phyloP scores from a whole-genome alignment of 768 basidiomycete species.

The Fomitopsis serialis region DNA sequence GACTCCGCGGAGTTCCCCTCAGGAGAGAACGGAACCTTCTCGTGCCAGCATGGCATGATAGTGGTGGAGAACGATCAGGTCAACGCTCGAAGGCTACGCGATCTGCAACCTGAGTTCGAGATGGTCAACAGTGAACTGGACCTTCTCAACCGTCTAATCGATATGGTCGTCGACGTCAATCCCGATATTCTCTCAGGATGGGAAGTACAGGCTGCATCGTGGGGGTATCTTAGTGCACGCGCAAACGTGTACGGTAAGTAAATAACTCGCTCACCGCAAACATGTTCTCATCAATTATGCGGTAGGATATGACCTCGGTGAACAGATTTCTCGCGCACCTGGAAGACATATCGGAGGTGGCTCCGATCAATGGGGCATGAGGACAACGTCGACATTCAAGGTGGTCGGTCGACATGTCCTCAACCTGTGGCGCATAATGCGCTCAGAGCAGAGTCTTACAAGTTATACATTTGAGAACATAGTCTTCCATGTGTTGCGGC shows the following conservation, averaged over 20 bases:
- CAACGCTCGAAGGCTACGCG: conserved; percentile 36
- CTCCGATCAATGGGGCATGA: conserved; percentile 65
- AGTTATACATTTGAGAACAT: conserved; percentile 90
- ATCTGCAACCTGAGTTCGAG: conserved; percentile 43
- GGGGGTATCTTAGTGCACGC: conserved; percentile 85
- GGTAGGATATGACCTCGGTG: conserved; percentile 65
- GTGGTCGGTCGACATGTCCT: conserved; percentile 87
- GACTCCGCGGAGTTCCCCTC: conserved; percentile 31
- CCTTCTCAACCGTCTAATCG: conserved; percentile 70
- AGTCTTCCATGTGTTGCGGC: conserved; percentile 71
- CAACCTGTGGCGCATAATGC: conserved; percentile 91
- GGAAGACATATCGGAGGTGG: conserved; percentile 29
- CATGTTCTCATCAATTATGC: background rate
- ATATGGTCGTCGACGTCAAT: conserved; percentile 71
- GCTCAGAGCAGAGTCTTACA: conserved; percentile 70
- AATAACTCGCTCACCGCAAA: background rate
- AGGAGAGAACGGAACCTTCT: conserved; percentile 31
- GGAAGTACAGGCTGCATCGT: conserved; percentile 84
- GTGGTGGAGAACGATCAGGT: conserved; percentile 38
- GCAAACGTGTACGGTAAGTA: conserved; percentile 51
- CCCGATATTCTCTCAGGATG: conserved; percentile 92
- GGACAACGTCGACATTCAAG: conserved; percentile 77
- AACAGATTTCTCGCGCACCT: conserved; percentile 74
- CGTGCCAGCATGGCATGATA: conserved; percentile 45
- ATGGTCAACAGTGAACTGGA: conserved; percentile 68